Conservation (phyloP, 768 basidiomycete genomes). For the Boletellus sp. region DNA sequence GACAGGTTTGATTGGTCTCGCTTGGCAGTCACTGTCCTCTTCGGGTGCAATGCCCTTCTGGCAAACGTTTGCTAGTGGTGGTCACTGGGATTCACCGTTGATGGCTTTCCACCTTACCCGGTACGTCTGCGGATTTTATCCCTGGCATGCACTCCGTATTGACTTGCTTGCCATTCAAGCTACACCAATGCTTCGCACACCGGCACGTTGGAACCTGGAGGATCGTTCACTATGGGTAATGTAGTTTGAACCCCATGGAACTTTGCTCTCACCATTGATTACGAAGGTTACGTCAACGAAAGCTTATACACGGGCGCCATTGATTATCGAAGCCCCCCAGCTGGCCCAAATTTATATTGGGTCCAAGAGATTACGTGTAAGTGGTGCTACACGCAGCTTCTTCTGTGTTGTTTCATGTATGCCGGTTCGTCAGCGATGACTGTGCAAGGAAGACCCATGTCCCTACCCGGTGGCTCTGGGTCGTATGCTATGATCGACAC, state of each 20-base stretch:
- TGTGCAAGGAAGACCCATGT: conserved; percentile 32
- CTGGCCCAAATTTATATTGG: conserved; percentile 43
- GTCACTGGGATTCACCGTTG: conserved; percentile 46
- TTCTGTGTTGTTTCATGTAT: background rate
- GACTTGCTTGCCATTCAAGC: conserved; percentile 22
- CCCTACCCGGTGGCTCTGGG: conserved; percentile 34
- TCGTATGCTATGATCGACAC: conserved; percentile 53
- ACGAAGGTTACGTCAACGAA: conserved; percentile 54
- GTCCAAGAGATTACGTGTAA: conserved; percentile 33
- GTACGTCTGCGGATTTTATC: conserved; percentile 10
- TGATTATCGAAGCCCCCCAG: conserved; percentile 46
- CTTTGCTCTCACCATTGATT: background rate
- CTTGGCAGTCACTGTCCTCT: conserved; percentile 56
- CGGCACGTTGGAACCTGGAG: conserved; percentile 56
- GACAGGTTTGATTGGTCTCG: conserved; percentile 73
- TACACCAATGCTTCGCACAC: conserved; percentile 41
- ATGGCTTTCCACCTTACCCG: conserved; percentile 68
- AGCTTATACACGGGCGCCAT: conserved; percentile 47
- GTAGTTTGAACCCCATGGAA: background rate
- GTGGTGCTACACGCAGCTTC: background rate
- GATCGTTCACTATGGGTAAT: conserved; percentile 68
- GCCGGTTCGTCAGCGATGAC: conserved; percentile 26
- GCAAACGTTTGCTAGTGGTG: conserved; percentile 46
- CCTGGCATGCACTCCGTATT: background rate
- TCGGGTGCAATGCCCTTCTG: conserved; percentile 64